Evolutionary conservation across 2,329 filamentous ascomycete genomes (phyloP), one percentile per base, ranked within the genome.

Genomic region (Aspergillus piperis): DNA sequence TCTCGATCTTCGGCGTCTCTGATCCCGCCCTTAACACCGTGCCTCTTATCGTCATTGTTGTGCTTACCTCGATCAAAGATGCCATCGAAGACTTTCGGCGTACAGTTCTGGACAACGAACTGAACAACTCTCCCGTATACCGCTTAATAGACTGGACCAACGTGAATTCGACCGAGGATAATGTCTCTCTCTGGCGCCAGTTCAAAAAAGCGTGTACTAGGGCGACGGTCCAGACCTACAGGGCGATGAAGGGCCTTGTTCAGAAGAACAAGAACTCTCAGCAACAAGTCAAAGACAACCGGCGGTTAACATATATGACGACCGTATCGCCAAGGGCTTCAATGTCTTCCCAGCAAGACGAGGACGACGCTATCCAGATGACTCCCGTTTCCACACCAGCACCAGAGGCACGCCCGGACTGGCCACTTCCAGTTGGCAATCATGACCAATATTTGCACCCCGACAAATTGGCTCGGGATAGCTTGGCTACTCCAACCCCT

Each of bases 61-160:
- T 85, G 62, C 86, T 97, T 57, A 99, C 95, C 2, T 88, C 92
- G 27, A 85, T 97, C 75, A 99, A 98, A 77, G 95, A 99, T 74
- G 95, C 88, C 17, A 89, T 98, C 64, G 95, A 99, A 78, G 95
- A 99, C 78, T 98, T 92, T 82, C 86, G 95, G 68, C 85, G 95
- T 77, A 98, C 94, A 0, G 82, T 92, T 44, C 87, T 97, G 47
- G 95, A 99, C 74, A 96, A 89, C 65, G 90, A 96, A 70, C 83
- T 99, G 63, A 99, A 99, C 78, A 98, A 99, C 73, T 95, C 95
- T 2, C 91, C 93, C 0, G 91, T 98, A 8, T 94, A 99, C 77
- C 88, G 94, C 61, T 82, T 99, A 19, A 82, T 92, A 11, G 89
- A 93, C 64, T 98, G 91, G 88, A 84, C 89, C 67, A 99, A 99